Percentiles rank a stretch among this genome's conserved stretches.
Conservation (phyloP, 495 filamentous ascomycete species). For the Emericellopsis terricola region DNA sequence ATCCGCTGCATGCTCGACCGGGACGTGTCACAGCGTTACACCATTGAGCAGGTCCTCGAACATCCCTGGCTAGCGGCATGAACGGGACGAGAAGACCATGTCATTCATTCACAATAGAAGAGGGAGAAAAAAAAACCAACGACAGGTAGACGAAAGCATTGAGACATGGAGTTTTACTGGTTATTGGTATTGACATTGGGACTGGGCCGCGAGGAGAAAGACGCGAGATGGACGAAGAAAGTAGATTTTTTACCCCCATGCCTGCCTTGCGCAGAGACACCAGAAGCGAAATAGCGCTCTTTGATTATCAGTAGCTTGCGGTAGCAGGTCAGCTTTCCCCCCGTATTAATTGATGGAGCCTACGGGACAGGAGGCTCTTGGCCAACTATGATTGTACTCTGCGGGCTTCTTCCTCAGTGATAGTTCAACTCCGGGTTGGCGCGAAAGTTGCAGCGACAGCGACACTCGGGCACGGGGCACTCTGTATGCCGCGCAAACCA, state of each 20-base stretch:
- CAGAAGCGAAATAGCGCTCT: neutral
- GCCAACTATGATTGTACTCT: no score
- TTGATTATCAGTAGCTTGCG: neutral
- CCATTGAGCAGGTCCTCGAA: conserved; percentile 67
- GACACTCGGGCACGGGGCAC: conserved; percentile 81
- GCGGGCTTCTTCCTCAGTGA: no score
- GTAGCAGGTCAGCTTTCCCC: neutral
- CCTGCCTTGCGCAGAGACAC: no score
- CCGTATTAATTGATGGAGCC: neutral
- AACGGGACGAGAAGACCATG: no score
- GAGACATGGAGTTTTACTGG: neutral
- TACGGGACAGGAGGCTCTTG: neutral
- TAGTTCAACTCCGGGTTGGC: conserved; percentile 31
- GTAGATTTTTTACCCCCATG: no score
- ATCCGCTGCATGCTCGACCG: conserved; percentile 83
- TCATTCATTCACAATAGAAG: no score
- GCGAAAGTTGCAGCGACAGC: conserved; percentile 54
- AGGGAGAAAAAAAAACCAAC: no score
- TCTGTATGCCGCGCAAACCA: conserved; percentile 73
- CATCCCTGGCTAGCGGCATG: conserved; percentile 59
- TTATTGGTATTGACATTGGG: neutral
- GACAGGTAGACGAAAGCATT: conserved; percentile 2
- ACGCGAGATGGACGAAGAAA: neutral
- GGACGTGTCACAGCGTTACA: conserved; percentile 62
- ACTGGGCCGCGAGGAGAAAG: neutral